phyloP scores from a whole-genome alignment of 169 alveolate genomes.

The Eimeria falciformis region DNA sequence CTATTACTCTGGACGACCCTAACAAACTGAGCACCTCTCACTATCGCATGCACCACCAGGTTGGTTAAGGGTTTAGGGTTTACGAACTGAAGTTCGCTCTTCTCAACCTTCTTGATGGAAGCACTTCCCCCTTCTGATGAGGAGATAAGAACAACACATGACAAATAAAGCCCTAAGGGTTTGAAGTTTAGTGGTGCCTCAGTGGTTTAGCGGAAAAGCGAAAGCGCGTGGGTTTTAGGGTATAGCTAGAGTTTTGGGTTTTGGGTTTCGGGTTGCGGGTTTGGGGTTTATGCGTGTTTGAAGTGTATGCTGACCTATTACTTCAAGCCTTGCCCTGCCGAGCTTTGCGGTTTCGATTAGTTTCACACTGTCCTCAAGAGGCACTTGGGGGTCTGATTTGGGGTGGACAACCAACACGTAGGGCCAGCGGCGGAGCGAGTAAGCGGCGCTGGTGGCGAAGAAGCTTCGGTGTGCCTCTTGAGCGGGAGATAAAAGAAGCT shows the following conservation, averaged over 20 bases:
- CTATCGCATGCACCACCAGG: not conserved
- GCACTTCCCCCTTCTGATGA: not conserved
- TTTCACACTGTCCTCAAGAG: slow-evolving; percentile 55
- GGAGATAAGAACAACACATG: not conserved
- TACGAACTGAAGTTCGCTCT: not conserved
- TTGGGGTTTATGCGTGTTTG: not conserved
- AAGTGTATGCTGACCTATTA: slow-evolving; percentile 18
- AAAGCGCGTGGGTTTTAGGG: too few relatives aligned
- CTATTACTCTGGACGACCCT: not conserved
- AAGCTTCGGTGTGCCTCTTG: slow-evolving; percentile 52
- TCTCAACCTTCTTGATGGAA: not conserved
- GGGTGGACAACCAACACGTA: slow-evolving; percentile 61
- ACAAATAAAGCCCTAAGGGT: not conserved
- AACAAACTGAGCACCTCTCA: not conserved
- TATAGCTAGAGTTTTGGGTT: too few relatives aligned
- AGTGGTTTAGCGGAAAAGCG: too few relatives aligned
- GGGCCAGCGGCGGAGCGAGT: slow-evolving; percentile 58
- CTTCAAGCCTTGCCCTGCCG: slow-evolving; percentile 73
- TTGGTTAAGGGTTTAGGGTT: not conserved
- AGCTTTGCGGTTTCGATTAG: slow-evolving; percentile 64
- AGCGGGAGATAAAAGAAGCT: slow-evolving; percentile 73
- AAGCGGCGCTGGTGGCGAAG: not conserved
- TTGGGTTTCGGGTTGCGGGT: not conserved
- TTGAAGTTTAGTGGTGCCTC: not conserved
- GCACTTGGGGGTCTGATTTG: slow-evolving; percentile 3